These are phyloP conservation scores for Penicillium sp. DNA, from an alignment of 2,329 filamentous ascomycete genomes.

Conservation along the genomic window DNA sequence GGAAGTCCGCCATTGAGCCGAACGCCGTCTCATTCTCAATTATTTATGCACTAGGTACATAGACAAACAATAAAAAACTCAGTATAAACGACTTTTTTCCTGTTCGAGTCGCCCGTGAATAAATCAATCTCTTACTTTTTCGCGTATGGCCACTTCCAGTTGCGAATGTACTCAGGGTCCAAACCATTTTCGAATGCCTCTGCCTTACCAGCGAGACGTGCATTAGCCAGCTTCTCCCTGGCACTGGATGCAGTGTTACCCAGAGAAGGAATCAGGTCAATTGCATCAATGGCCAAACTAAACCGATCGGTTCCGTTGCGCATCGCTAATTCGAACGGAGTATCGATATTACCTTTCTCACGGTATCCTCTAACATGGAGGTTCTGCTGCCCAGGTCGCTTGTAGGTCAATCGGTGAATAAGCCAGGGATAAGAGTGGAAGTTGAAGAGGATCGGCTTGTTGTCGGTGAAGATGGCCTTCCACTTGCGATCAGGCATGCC, in stretches of 20 bases:
- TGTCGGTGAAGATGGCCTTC: conserved; percentile 66
- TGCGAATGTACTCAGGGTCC: conserved; percentile 64
- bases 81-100: not conserved
- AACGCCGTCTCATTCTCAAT: not conserved
- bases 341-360: conserved; percentile 84
- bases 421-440: conserved; percentile 84
- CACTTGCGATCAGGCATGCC: conserved; percentile 68
- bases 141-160: conserved; percentile 64
- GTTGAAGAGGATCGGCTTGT: conserved; percentile 76
- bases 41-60: not conserved
- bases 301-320: conserved; percentile 76
- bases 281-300: conserved; percentile 73
- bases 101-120: not conserved
- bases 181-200: conserved; percentile 69
- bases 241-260: conserved; percentile 63
- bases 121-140: not conserved
- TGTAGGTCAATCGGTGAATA: conserved; percentile 74
- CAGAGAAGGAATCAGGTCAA: conserved; percentile 64
- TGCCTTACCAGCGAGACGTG: conserved; percentile 63
- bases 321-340: conserved; percentile 74
- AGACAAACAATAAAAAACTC: not conserved
- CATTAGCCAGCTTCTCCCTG: conserved; percentile 63
- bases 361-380: conserved; percentile 75
- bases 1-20: not conserved
- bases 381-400: conserved; percentile 66